Conservation (phyloP, 345 rosid genomes). For the Isatis tinctoria region DNA sequence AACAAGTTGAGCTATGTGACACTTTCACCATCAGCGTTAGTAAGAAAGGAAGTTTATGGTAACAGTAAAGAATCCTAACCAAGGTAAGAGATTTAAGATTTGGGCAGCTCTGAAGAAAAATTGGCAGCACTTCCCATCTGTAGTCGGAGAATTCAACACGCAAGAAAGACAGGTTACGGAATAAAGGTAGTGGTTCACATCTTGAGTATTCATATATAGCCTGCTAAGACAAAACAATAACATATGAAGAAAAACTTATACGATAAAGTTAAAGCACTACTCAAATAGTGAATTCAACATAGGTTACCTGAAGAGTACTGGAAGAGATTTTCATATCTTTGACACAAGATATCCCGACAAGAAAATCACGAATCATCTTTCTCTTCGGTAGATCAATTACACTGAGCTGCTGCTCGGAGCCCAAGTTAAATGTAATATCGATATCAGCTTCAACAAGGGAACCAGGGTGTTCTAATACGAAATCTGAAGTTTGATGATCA, state of each 20-base stretch:
- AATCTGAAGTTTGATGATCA: not conserved
- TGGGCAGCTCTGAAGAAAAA: slow-evolving; percentile 5
- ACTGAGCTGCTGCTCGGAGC: not conserved
- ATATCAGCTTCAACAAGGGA: not conserved
- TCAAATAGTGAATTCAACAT: not conserved
- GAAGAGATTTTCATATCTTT: not conserved
- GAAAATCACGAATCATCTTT: slow-evolving; percentile 1
- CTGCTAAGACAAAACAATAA: not conserved
- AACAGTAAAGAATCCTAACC: not conserved
- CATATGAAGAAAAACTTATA: not conserved
- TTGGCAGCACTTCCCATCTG: slow-evolving; percentile 1
- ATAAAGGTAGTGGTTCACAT: slow-evolving; percentile 5
- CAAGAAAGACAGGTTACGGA: not conserved
- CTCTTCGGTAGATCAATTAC: not conserved
- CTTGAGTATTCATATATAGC: not conserved
- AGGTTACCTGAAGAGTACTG: not conserved
- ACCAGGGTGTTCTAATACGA: not conserved
- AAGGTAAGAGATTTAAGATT: not conserved
- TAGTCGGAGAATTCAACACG: not conserved
- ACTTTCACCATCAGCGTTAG: not conserved
- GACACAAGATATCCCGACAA: not conserved
- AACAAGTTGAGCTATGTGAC: not conserved
- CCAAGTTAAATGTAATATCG: not conserved
- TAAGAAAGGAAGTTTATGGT: not conserved
- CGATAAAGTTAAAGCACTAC: not conserved